These are phyloP conservation scores for Fusarium lyarnte DNA, from an alignment of 2,329 filamentous ascomycete species.

Conservation along the genomic window DNA sequence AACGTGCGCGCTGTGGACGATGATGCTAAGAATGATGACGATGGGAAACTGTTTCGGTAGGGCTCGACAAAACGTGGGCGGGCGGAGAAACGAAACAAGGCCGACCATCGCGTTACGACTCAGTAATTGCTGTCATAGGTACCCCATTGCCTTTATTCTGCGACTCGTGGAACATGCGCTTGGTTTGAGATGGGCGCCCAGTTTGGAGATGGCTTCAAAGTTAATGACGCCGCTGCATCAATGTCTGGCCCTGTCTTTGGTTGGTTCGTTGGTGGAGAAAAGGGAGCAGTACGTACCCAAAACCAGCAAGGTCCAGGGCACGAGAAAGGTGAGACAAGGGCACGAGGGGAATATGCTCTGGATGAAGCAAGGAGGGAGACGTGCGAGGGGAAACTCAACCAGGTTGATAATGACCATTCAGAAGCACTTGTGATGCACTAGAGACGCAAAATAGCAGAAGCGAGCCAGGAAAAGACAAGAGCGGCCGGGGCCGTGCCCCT, in stretches of 20 bases:
- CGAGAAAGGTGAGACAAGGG: constrained; percentile 36
- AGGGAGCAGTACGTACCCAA: constrained; percentile 17
- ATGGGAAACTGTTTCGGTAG: background rate
- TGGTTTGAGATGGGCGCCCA: constrained; percentile 25
- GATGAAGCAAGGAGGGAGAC: constrained; percentile 34
- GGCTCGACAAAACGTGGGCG: background rate
- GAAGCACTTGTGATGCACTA: constrained; percentile 25
- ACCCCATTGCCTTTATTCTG: constrained; percentile 1
- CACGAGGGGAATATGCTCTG: constrained; percentile 31
- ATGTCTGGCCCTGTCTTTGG: constrained; percentile 41
- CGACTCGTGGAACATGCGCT: constrained; percentile 23
- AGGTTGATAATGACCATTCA: constrained; percentile 20
- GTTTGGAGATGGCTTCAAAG: constrained; percentile 41
- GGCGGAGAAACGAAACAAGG: constrained; percentile 20
- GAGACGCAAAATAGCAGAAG: constrained; percentile 28
- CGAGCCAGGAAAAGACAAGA: constrained; percentile 39
- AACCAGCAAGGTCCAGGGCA: constrained; percentile 29
- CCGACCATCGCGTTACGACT: constrained; percentile 18
- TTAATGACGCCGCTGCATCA: constrained; percentile 37
- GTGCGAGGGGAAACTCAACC: constrained; percentile 19
- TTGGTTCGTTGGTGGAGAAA: constrained; percentile 39
- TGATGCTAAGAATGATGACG: constrained; percentile 17
- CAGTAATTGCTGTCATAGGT: constrained; percentile 15
- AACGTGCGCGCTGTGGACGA: constrained; percentile 7
- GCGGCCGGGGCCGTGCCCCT: constrained; percentile 43